Conservation (phyloP, 768 basidiomycete genomes). For the Podaxis rugospora region DNA sequence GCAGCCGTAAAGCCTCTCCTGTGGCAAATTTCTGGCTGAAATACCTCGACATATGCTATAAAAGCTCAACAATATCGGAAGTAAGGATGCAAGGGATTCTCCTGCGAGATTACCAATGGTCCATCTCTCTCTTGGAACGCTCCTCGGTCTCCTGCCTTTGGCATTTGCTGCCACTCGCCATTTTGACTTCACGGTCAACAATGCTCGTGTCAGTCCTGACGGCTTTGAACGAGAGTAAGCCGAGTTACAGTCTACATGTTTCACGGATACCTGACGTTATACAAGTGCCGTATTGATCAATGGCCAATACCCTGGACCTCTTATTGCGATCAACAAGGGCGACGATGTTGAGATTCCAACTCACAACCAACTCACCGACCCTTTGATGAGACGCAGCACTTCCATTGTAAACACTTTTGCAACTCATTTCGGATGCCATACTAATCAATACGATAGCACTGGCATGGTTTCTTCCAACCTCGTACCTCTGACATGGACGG, state of each 20-base stretch:
- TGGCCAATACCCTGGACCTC: slow-evolving; percentile 33
- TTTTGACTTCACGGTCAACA: slow-evolving; percentile 24
- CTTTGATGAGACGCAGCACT: slow-evolving; percentile 28
- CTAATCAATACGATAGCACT: neutral
- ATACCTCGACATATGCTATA: slow-evolving; percentile 2
- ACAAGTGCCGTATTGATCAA: slow-evolving; percentile 33
- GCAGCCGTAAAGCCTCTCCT: neutral
- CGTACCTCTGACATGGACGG: slow-evolving; percentile 44
- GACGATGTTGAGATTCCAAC: slow-evolving; percentile 29
- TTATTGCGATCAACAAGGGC: slow-evolving; percentile 35
- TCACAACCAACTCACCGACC: slow-evolving; percentile 26
- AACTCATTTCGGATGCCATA: neutral
- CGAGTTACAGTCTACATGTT: neutral
- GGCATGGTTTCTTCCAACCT: slow-evolving; percentile 31
- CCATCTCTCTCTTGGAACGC: neutral
- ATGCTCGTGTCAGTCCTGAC: slow-evolving; percentile 38
- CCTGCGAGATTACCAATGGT: neutral
- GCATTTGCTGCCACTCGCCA: slow-evolving; percentile 1
- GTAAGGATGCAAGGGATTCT: neutral
- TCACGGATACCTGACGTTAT: neutral
- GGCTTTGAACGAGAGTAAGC: slow-evolving; percentile 27
- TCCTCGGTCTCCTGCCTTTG: neutral
- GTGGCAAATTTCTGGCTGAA: neutral
- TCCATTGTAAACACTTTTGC: slow-evolving; percentile 20
- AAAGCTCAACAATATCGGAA: neutral